Evolutionary conservation across 768 basidiomycete species (phyloP), one percentile per base, ranked within the genome.

Genomic region (Kwoniella newhampshirensis): DNA sequence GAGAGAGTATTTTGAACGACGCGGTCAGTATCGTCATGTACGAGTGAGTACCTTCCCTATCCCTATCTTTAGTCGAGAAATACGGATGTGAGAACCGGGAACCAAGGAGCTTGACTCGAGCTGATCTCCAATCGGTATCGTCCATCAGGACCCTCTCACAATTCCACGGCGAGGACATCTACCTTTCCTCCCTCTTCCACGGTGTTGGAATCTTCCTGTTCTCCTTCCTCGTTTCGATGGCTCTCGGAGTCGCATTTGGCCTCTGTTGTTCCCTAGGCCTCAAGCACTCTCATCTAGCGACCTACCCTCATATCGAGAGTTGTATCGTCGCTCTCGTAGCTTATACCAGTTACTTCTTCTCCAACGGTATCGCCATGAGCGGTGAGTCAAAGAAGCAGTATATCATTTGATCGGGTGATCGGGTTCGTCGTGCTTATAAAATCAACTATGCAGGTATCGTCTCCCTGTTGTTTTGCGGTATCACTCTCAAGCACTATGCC

Each of bases 11-110:
- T 57, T 79, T 99, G 58, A 99, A 99, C 78, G 96, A 99, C 81
- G 96, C 96, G 18, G 96, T 98, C 71, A 91, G 90, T 82, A 98
- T 98, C 80, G 93, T 98, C 77, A 92, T 99, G 89, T 98, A 98
- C 78, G 96, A 99, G 92, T 97, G 75, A 81, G 92, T 55, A 8
- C 30, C 17, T 30, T 4, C 51, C 42, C 25, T n/a, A 21, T 58
- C 26, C 18, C 48, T 52, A 4, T 20, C 18, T 8, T 7, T 21
- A 21, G 18, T n/a, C 20, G n/a, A 18, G 32, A 9, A 1, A 13
- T 2, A 17, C 20, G 35, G 7, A 27, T 28, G 12, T 58, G 27
- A 11, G 23, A n/a, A n/a, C 41, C 12, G 15, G 32, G 13, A 32
- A 32, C 13, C 32, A 32, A 32, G 32, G 32, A 32, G 13, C 7